Evolutionary conservation across 2,329 filamentous ascomycete genomes (phyloP).

Genomic region (Cryphonectria parasitica): DNA sequence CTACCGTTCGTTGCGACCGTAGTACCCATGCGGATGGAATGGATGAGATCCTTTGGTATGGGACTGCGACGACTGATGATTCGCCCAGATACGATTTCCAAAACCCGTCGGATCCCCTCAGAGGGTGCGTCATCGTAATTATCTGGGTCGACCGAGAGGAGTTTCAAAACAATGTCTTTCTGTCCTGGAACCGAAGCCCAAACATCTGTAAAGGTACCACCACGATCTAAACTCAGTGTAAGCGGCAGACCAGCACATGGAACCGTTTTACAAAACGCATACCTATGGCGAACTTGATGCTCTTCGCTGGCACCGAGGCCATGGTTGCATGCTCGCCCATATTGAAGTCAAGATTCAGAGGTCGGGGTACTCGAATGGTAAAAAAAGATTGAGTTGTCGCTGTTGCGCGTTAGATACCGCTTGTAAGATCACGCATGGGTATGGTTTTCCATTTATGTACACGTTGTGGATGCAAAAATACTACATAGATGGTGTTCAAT

Average conservation of each 20-base stretch:
- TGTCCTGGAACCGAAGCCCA: slow-evolving; percentile 40
- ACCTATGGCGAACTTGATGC: slow-evolving; percentile 27
- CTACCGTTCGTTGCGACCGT: slow-evolving; percentile 44
- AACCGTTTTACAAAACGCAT: neutral
- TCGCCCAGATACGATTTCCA: slow-evolving; percentile 19
- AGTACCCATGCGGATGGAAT: slow-evolving; percentile 54
- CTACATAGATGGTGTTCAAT: neutral
- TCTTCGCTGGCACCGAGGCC: slow-evolving; percentile 13
- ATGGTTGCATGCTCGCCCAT: neutral
- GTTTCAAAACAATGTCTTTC: slow-evolving; percentile 66
- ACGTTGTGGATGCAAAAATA: neutral
- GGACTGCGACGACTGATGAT: slow-evolving; percentile 14
- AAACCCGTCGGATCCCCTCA: slow-evolving; percentile 37
- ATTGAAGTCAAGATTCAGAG: neutral
- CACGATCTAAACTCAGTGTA: slow-evolving; percentile 18
- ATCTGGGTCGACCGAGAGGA: slow-evolving; percentile 39
- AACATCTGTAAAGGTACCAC: slow-evolving; percentile 27
- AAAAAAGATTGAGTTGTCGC: neutral
- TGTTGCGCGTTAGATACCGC: neutral
- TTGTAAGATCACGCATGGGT: neutral
- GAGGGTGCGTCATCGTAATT: slow-evolving; percentile 49
- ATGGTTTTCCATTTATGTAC: neutral
- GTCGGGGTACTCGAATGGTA: neutral
- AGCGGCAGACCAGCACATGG: neutral
- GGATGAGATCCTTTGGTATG: slow-evolving; percentile 18